Percentiles rank a stretch among this genome's conserved stretches.
Evolutionary conservation across 768 basidiomycete genomes (phyloP).

Genomic region (Lenzites betulinus): DNA sequence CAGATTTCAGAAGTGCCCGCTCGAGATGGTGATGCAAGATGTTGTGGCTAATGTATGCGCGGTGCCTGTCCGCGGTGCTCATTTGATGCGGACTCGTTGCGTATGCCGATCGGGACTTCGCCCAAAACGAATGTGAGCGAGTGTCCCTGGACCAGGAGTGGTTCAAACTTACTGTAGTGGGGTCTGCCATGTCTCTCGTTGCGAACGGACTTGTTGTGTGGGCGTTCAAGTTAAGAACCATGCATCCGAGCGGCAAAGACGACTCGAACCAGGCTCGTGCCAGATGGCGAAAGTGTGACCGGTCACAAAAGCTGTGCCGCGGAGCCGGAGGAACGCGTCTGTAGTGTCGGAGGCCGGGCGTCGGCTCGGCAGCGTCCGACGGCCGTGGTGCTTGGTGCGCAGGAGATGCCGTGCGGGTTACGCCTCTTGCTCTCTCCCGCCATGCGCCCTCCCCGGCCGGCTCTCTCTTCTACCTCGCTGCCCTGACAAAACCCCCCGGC

Average conservation of each 20-base stretch:
- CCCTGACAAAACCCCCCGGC: not conserved
- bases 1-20: not conserved
- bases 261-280: too few relatives aligned
- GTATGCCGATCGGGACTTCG: not conserved
- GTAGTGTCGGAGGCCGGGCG: too few relatives aligned
- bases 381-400: too few relatives aligned
- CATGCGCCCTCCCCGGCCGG: not conserved
- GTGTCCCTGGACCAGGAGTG: too few relatives aligned
- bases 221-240: not conserved
- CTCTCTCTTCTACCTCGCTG: not conserved
- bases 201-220: too few relatives aligned
- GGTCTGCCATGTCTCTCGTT: too few relatives aligned
- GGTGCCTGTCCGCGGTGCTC: not conserved
- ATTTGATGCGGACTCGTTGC: not conserved
- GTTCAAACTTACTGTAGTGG: too few relatives aligned
- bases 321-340: slow-evolving; percentile 7
- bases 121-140: not conserved
- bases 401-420: not conserved
- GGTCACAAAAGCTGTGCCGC: not conserved
- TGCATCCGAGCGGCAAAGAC: not conserved
- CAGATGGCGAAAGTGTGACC: too few relatives aligned
- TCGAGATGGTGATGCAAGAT: slow-evolving; percentile 18
- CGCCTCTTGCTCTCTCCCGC: not conserved
- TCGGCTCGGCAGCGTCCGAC: too few relatives aligned
- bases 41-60: not conserved